These are phyloP conservation scores for Cryphonectria parasitica DNA, from an alignment of 2,329 filamentous ascomycete species.

Conservation along the genomic window DNA sequence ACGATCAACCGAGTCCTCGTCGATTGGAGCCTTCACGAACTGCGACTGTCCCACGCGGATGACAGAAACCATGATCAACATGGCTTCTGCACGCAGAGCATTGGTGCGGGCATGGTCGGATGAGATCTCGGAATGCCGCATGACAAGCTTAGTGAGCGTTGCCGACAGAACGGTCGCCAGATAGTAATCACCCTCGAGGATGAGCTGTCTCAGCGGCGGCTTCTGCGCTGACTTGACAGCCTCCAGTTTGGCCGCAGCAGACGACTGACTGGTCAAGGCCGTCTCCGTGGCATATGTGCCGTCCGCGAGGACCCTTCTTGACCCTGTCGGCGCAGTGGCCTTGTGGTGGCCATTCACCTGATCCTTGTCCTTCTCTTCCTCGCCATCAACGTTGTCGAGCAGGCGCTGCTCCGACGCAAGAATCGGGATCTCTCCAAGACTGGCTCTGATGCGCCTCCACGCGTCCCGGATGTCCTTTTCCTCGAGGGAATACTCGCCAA, in stretches of 20 bases:
- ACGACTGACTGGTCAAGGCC: slow-evolving; percentile 89
- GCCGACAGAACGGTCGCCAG: slow-evolving; percentile 93
- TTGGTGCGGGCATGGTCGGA: slow-evolving; percentile 86
- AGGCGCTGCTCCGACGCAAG: slow-evolving; percentile 91
- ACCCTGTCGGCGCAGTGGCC: slow-evolving; percentile 75
- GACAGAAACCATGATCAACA: slow-evolving; percentile 99
- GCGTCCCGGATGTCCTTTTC: slow-evolving; percentile 93
- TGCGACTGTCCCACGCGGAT: slow-evolving; percentile 98
- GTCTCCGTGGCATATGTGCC: slow-evolving; percentile 98
- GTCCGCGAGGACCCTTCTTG: slow-evolving; percentile 89
- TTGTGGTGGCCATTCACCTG: slow-evolving; percentile 84
- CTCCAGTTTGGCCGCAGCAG: slow-evolving; percentile 87
- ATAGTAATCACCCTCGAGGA: slow-evolving; percentile 97
- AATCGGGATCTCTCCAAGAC: slow-evolving; percentile 95
- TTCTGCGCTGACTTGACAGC: slow-evolving; percentile 97
- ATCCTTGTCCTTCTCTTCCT: slow-evolving; percentile 58
- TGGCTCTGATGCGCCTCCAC: slow-evolving; percentile 94
- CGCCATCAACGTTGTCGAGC: slow-evolving; percentile 80
- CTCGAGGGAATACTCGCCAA: slow-evolving; percentile 95
- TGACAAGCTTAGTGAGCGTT: slow-evolving; percentile 94
- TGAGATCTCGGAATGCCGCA: slow-evolving; percentile 95
- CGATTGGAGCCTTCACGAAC: slow-evolving; percentile 95
- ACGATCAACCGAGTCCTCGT: slow-evolving; percentile 96
- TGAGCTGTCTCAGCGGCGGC: slow-evolving; percentile 89
- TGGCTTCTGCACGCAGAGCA: slow-evolving; percentile 90